These are phyloP conservation scores for Warburgia ugandensis DNA, from an alignment of 164 flowering plant species.

Conservation along the genomic window DNA sequence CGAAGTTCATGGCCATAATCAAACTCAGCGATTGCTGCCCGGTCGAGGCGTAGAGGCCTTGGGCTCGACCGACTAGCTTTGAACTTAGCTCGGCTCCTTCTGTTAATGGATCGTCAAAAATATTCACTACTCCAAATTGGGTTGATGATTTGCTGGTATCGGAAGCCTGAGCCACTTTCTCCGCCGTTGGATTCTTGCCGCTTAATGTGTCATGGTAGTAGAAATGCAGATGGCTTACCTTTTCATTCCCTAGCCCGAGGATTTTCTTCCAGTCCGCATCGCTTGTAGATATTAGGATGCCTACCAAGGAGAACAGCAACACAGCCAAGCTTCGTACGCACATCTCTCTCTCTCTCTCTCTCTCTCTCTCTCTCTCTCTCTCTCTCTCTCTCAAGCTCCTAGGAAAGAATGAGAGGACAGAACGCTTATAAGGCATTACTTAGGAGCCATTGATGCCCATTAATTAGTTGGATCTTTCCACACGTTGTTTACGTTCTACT, in stretches of 20 bases:
- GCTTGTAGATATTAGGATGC: background rate
- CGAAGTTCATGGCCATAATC: conserved; percentile 36
- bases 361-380: no score
- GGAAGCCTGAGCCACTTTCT: conserved; percentile 19
- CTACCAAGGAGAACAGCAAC: background rate
- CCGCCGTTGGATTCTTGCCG: conserved; percentile 35
- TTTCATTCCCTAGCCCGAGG: conserved; percentile 16
- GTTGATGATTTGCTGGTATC: background rate
- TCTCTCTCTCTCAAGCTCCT: no score
- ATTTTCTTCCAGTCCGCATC: background rate
- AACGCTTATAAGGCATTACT: no score
- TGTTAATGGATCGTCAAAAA: conserved; percentile 35
- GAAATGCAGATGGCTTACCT: conserved; percentile 38
- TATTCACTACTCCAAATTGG: conserved; percentile 28
- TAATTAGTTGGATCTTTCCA: no score
- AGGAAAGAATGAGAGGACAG: no score
- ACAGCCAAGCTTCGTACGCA: background rate
- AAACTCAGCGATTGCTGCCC: conserved; percentile 16
- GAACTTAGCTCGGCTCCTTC: conserved; percentile 30
- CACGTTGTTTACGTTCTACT: no score
- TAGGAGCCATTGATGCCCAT: no score
- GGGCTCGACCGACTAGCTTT: conserved; percentile 40
- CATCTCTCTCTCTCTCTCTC: no score
- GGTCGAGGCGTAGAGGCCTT: conserved; percentile 36
- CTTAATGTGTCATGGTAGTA: conserved; percentile 47